Percentiles rank a stretch among this genome's conserved stretches.
phyloP scores from a whole-genome alignment of 176 grass and related monocot species.

The Panicum miliaceum region DNA sequence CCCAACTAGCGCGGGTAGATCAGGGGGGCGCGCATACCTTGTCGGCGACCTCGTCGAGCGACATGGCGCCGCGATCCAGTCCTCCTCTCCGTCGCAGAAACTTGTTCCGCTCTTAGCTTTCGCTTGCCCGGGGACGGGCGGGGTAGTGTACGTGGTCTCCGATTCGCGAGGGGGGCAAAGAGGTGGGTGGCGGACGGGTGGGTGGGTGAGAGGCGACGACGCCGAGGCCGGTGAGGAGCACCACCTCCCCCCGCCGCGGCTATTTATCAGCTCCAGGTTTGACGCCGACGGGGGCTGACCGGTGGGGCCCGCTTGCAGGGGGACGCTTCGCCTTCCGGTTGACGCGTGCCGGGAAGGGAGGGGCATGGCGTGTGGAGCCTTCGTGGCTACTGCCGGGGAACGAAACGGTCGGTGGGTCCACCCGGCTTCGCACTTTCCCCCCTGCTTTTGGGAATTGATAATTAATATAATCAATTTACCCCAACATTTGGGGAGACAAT shows the following conservation, averaged over 20 bases:
- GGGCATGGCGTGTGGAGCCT: slow-evolving; percentile 10
- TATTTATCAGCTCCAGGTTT: slow-evolving; percentile 54
- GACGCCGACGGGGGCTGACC: slow-evolving; percentile 24
- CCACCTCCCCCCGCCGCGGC: not conserved
- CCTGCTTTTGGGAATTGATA: not conserved
- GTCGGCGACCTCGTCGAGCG: slow-evolving; percentile 54
- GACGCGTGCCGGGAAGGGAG: slow-evolving; percentile 28
- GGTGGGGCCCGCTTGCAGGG: slow-evolving; percentile 27
- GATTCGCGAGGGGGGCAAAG: not conserved
- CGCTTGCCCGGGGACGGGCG: not conserved
- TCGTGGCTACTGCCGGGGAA: not conserved
- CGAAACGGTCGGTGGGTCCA: not conserved
- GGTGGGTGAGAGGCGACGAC: slow-evolving; percentile 34
- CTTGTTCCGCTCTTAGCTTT: not conserved
- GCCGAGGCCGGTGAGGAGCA: slow-evolving; percentile 22
- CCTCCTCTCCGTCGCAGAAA: not conserved
- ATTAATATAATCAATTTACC: not conserved
- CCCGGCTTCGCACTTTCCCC: not conserved
- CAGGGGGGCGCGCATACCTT: slow-evolving; percentile 26
- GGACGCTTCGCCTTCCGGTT: not conserved
- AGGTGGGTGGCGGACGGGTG: slow-evolving; percentile 41
- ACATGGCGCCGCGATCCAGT: slow-evolving; percentile 53
- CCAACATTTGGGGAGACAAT: not conserved
- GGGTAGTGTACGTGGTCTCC: slow-evolving; percentile 13
- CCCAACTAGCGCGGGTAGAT: not conserved